These are phyloP conservation scores for Phialemoniopsis sp. DNA, from an alignment of 2,329 filamentous ascomycete genomes.

Conservation along the genomic window DNA sequence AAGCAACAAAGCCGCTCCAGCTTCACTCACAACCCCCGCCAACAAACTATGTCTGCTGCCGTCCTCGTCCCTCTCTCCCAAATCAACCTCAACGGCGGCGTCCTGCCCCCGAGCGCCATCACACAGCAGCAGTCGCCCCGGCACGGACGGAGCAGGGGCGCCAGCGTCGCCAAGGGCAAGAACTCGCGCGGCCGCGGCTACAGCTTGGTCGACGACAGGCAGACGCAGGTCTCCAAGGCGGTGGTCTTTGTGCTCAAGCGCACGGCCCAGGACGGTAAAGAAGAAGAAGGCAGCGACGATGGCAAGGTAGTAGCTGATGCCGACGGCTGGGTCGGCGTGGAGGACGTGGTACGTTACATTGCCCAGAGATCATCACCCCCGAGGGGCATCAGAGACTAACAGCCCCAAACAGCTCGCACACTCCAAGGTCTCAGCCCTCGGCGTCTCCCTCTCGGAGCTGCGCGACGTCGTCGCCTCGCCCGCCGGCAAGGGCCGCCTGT, in stretches of 20 bases:
- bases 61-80: constrained; percentile 26
- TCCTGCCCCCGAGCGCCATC: constrained; percentile 27
- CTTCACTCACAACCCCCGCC: too few relatives aligned
- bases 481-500: constrained; percentile 27
- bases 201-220: constrained; percentile 33
- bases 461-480: constrained; percentile 25
- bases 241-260: constrained; percentile 35
- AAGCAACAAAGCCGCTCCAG: too few relatives aligned
- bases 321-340: constrained; percentile 34
- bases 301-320: constrained; percentile 26
- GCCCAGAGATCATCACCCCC: too few relatives aligned
- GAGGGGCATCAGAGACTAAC: too few relatives aligned
- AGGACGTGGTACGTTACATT: constrained; percentile 34
- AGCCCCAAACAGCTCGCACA: constrained; percentile 24
- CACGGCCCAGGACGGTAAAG: constrained; percentile 26
- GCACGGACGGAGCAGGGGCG: constrained; percentile 30
- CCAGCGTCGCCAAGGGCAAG: constrained; percentile 31
- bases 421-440: constrained; percentile 25
- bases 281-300: constrained; percentile 25
- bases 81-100: constrained; percentile 27
- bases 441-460: constrained; percentile 28
- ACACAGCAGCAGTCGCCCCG: constrained; percentile 23
- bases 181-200: constrained; percentile 27
- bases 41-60: constrained; percentile 21
- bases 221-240: constrained; percentile 33